These are phyloP conservation scores for Fagus crenata DNA, from an alignment of 306 rosid genomes.

Conservation along the genomic window DNA sequence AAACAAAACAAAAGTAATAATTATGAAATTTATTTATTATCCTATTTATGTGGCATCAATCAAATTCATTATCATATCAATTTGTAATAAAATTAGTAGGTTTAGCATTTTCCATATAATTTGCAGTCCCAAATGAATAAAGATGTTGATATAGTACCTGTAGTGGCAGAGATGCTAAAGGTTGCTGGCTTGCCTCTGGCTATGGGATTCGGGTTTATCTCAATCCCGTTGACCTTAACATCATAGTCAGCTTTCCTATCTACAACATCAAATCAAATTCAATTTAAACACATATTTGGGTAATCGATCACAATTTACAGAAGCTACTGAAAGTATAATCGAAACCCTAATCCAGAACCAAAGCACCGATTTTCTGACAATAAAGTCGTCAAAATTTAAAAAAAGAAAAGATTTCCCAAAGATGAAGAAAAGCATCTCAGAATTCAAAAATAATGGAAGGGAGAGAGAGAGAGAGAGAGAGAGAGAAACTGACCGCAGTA, in stretches of 20 bases:
- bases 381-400: too few species aligned
- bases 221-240: constrained; percentile 66
- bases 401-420: not conserved
- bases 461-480: not conserved
- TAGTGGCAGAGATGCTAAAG: constrained; percentile 70
- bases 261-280: constrained; percentile 27
- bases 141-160: constrained; percentile 44
- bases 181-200: constrained; percentile 75
- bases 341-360: too few species aligned
- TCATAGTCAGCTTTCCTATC: constrained; percentile 63
- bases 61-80: too few species aligned
- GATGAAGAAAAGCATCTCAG: not conserved
- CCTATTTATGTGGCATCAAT: too few species aligned
- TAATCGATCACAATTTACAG: too few species aligned
- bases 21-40: too few species aligned
- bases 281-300: too few species aligned
- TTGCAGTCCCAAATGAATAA: not conserved
- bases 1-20: too few species aligned
- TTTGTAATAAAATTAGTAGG: too few species aligned
- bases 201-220: constrained; percentile 71
- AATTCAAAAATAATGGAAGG: not conserved
- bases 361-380: too few species aligned
- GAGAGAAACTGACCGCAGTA: constrained; percentile 50
- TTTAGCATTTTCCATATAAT: not conserved
- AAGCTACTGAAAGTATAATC: too few species aligned